phyloP scores from a whole-genome alignment of 164 flowering plant genomes.

The Litsea cubeba region DNA sequence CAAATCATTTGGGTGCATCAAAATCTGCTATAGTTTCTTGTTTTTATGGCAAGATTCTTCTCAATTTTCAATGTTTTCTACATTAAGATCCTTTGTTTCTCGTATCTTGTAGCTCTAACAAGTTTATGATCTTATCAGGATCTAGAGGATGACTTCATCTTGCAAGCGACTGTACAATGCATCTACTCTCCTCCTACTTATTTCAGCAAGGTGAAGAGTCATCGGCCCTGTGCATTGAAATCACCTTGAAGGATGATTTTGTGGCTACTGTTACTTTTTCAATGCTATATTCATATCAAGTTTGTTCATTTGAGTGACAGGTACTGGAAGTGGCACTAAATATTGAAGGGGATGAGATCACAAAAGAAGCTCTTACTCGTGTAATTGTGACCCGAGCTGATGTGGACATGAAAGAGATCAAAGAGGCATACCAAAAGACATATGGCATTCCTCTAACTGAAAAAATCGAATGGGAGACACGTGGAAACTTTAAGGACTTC shows the following conservation, averaged over 20 bases:
- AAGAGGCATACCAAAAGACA: slow-evolving; percentile 36
- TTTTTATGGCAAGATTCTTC: background rate
- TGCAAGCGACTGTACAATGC: slow-evolving; percentile 47
- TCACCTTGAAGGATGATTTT: background rate
- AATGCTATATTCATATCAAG: background rate
- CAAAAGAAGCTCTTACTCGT: slow-evolving; percentile 58
- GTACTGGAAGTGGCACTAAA: slow-evolving; percentile 39
- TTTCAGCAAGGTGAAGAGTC: slow-evolving; percentile 48
- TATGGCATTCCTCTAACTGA: slow-evolving; percentile 40
- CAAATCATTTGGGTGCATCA: too few relatives aligned
- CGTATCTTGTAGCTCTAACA: too few relatives aligned
- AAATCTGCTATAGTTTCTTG: background rate
- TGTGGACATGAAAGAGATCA: slow-evolving; percentile 48
- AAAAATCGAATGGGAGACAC: slow-evolving; percentile 41
- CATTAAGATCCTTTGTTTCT: too few relatives aligned
- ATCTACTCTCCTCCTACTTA: slow-evolving; percentile 45
- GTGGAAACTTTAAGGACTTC: slow-evolving; percentile 69
- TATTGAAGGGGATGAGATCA: slow-evolving; percentile 37
- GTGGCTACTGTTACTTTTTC: background rate
- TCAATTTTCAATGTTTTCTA: background rate
- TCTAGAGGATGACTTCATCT: slow-evolving; percentile 29
- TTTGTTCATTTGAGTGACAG: slow-evolving; percentile 26
- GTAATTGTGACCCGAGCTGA: slow-evolving; percentile 64
- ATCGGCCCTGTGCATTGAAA: background rate
- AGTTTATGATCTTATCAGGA: slow-evolving; percentile 31